phyloP scores from a whole-genome alignment of 106 monocot genomes.

The Posidonia australis region DNA sequence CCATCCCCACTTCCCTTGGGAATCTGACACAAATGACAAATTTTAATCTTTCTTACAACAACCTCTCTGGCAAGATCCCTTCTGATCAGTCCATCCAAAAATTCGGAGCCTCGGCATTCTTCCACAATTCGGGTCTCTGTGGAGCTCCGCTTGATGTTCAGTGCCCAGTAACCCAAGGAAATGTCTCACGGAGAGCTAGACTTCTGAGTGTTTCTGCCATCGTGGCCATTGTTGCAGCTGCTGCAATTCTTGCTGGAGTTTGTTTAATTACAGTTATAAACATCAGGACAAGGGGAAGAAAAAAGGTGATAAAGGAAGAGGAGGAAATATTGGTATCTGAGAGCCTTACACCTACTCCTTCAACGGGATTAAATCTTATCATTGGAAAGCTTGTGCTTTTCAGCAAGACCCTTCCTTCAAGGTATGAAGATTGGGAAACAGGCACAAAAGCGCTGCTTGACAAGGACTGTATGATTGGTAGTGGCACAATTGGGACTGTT shows the following conservation, averaged over 20 bases:
- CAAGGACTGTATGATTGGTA: conserved; percentile 69
- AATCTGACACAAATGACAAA: conserved; percentile 35
- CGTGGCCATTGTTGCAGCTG: conserved; percentile 57
- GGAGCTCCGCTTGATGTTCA: conserved; percentile 46
- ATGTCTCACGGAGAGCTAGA: conserved; percentile 12
- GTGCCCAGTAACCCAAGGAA: conserved; percentile 14
- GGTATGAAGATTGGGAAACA: conserved; percentile 87
- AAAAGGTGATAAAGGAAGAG: conserved; percentile 11
- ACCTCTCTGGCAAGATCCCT: conserved; percentile 73
- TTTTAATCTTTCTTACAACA: conserved; percentile 83
- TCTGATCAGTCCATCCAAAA: conserved; percentile 26
- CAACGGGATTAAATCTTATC: conserved; percentile 37
- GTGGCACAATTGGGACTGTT: conserved; percentile 77
- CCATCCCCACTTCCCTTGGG: conserved; percentile 42
- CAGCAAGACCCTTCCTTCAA: conserved; percentile 84
- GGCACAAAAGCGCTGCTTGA: conserved; percentile 86
- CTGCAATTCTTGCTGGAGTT: conserved; percentile 57
- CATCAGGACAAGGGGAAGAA: conserved; percentile 34
- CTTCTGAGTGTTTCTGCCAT: conserved; percentile 48
- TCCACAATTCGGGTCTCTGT: conserved; percentile 63
- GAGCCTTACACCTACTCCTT: conserved; percentile 36
- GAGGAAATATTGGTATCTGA: conserved; percentile 58
- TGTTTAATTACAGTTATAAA: conserved; percentile 64
- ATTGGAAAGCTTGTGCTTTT: conserved; percentile 95
- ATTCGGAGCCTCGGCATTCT: conserved; percentile 51